phyloP scores from a whole-genome alignment of 75 land plant species.

The Adiantum capillusveneris region DNA sequence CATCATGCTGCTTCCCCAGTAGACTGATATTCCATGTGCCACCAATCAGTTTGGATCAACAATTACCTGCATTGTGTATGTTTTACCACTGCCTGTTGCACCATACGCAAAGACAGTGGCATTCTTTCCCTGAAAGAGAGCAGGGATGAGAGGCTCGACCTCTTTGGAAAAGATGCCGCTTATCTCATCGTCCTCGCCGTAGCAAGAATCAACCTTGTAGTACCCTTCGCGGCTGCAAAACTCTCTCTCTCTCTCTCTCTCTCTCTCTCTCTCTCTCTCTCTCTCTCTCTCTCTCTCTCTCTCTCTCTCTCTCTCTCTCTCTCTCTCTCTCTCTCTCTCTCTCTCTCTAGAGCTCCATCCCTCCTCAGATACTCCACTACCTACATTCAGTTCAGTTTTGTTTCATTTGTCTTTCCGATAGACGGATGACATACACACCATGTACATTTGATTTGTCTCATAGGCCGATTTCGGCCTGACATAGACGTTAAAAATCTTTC shows the following conservation, averaged over 20 bases:
- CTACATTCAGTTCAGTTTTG: background rate
- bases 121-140: constrained; percentile 57
- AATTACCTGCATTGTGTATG: constrained; percentile 93
- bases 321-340: background rate
- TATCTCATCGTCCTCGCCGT: constrained; percentile 39
- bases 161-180: constrained; percentile 50
- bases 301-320: background rate
- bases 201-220: constrained; percentile 75
- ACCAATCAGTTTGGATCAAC: background rate
- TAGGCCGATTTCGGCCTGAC: too few relatives aligned
- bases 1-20: background rate
- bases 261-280: background rate
- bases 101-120: constrained; percentile 89
- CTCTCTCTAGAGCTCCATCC: background rate
- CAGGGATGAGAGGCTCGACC: constrained; percentile 61
- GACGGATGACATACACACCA: too few relatives aligned
- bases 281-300: background rate
- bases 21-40: background rate
- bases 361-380: background rate
- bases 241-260: background rate
- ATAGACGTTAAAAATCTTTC: too few relatives aligned
- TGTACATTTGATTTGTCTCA: too few relatives aligned
- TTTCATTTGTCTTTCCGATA: too few relatives aligned
- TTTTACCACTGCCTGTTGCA: constrained; percentile 90
- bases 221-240: constrained; percentile 50